Evolutionary conservation across 805 yeast species (phyloP).

Genomic region (Lipomyces chichibuensis): DNA sequence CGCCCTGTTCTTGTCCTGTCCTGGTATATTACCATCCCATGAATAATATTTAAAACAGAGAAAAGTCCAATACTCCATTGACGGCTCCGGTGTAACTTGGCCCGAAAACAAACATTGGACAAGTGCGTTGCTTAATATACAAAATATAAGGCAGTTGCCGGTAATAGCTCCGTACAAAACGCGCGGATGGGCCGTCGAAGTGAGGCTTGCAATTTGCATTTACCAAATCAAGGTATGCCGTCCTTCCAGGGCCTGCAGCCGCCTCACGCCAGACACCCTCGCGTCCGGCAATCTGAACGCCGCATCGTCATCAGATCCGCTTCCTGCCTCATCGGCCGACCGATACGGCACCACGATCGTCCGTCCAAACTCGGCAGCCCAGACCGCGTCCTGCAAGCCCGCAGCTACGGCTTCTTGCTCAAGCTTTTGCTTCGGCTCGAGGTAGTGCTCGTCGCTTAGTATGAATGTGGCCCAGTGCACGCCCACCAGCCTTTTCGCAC

Average conservation of each 20-base stretch:
- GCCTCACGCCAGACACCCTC: constrained; percentile 7
- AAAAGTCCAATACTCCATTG: neutral
- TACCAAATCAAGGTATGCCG: constrained; percentile 31
- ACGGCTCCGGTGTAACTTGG: neutral
- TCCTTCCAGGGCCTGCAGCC: constrained; percentile 26
- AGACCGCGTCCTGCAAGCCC: constrained; percentile 48
- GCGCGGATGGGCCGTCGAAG: neutral
- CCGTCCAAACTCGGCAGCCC: constrained; percentile 76
- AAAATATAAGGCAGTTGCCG: neutral
- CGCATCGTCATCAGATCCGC: constrained; percentile 13
- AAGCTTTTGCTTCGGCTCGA: constrained; percentile 54
- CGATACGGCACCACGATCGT: constrained; percentile 52
- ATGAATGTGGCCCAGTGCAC: constrained; percentile 98
- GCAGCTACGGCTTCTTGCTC: constrained; percentile 30
- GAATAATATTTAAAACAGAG: neutral
- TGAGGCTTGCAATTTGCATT: neutral
- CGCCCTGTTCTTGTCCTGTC: neutral
- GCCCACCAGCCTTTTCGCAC: constrained; percentile 70
- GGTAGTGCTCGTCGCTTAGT: constrained; percentile 80
- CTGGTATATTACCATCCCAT: neutral
- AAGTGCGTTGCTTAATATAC: neutral
- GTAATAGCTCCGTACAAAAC: neutral
- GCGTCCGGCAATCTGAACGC: constrained; percentile 9
- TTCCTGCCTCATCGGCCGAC: constrained; percentile 3
- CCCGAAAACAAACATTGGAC: neutral